A percentile compares a stretch with the other conserved stretches of the same genome.
These are phyloP conservation scores for Colletotrichum sp. DNA, from an alignment of 2,329 filamentous ascomycete species.

Conservation along the genomic window DNA sequence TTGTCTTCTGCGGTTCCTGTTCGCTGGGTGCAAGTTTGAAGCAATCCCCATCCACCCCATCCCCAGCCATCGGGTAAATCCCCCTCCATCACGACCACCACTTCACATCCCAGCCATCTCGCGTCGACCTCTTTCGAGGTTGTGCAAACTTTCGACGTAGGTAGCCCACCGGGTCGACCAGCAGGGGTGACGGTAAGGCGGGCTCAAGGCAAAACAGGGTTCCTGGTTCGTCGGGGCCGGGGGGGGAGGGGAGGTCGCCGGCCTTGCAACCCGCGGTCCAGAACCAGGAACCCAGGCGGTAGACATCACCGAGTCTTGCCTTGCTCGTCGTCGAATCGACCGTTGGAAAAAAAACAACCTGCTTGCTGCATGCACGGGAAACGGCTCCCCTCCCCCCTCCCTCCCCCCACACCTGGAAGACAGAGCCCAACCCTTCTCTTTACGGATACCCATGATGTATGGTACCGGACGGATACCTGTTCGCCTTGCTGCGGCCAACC, in stretches of 20 bases:
- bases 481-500: background rate
- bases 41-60: constrained; percentile 9
- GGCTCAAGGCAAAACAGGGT: background rate
- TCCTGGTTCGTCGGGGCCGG: background rate
- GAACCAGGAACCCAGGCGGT: background rate
- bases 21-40: background rate
- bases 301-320: background rate
- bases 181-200: background rate
- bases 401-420: background rate
- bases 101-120: constrained; percentile 5
- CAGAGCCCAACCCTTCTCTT: constrained; percentile 2
- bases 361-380: background rate
- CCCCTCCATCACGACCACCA: background rate
- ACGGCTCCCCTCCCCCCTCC: background rate
- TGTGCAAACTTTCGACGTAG: background rate
- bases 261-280: background rate
- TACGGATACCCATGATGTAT: background rate
- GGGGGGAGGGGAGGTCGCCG: background rate
- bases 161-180: background rate
- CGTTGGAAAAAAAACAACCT: background rate
- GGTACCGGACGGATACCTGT: background rate
- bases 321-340: background rate
- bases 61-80: constrained; percentile 7
- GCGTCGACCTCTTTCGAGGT: background rate
- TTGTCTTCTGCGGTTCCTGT: background rate